Evolutionary conservation across 2,329 filamentous ascomycete genomes (phyloP).

Genomic region (Ophiostoma himal-ulmi): DNA sequence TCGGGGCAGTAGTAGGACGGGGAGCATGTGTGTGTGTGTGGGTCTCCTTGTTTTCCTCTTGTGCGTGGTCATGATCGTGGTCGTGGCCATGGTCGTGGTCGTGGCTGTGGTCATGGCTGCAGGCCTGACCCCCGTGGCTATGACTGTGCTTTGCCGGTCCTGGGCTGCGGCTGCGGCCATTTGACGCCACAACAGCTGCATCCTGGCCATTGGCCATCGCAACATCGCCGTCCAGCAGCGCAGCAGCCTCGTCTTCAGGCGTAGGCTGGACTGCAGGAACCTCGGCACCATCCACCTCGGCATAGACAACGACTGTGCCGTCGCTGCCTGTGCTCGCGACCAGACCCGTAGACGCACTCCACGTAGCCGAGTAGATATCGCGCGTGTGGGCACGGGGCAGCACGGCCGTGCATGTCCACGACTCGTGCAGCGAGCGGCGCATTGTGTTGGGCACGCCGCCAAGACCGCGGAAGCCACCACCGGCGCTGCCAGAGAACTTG

Average conservation of each 20-base stretch:
- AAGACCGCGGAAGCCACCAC: slow-evolving; percentile 38
- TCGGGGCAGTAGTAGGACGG: slow-evolving; percentile 9
- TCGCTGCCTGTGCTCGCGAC: slow-evolving; percentile 89
- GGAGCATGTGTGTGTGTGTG: slow-evolving; percentile 32
- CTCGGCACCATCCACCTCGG: slow-evolving; percentile 43
- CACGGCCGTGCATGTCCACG: slow-evolving; percentile 72
- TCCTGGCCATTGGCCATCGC: slow-evolving; percentile 19
- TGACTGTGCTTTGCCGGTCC: slow-evolving; percentile 20
- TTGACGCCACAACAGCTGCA: neutral
- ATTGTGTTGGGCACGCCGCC: slow-evolving; percentile 84
- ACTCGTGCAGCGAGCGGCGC: slow-evolving; percentile 68
- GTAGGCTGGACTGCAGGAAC: neutral
- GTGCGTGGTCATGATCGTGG: slow-evolving; percentile 22
- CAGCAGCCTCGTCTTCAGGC: neutral
- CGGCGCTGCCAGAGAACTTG: slow-evolving; percentile 26
- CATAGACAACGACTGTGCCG: slow-evolving; percentile 72
- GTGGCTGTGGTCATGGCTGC: slow-evolving; percentile 34
- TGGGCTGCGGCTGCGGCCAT: slow-evolving; percentile 16
- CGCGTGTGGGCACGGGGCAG: slow-evolving; percentile 71
- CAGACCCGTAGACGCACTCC: slow-evolving; percentile 71
- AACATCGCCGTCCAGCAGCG: slow-evolving; percentile 21
- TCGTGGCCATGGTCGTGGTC: slow-evolving; percentile 27
- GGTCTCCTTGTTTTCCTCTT: slow-evolving; percentile 11
- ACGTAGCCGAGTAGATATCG: slow-evolving; percentile 76
- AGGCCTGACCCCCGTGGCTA: slow-evolving; percentile 27